Base-by-base conservation (phyloP, 441 rosid genomes). In the Corymbia citriodora region DNA sequence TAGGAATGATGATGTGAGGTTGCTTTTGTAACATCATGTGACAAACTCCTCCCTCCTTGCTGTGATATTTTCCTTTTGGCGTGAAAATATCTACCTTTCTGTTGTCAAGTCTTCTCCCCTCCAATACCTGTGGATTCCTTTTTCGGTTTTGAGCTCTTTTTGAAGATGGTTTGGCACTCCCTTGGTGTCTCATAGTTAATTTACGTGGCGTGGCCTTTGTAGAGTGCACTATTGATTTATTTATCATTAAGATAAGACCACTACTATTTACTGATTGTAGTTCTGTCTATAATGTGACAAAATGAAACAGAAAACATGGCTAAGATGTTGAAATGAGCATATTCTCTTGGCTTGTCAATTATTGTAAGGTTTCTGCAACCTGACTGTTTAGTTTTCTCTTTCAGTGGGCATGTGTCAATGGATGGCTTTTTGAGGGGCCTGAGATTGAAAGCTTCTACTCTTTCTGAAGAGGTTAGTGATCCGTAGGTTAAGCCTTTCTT, bases 371-470 rank as follows among this genome's bases (percentile, higher is more conserved):
- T 54, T 65, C 54, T 86, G 87, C 3, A 2, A 90, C 50, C 48
- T 18, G 55, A 61, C 29, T 10, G 10, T 45, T 81, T 52, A 88
- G 87, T 81, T 33, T 89, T 87, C 61, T 92, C 55, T 90, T 91
- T 93, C 97, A 98, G 99, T 90, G 99, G 99, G 68, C 93, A 93
- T 90, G 97, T 98, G 92, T 93, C 88, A 88, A 92, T 93, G 90
- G 90, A 85, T 89, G 95, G 95, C 90, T 97, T 98, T 92, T 91
- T 94, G 91, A 93, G 93, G 94, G 96, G 89, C 91, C 92, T 96
- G 87, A 94, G 92, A 91, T 94, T 98, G 91, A 94, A 93, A 93
- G 61, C 95, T 87, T 97, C 96, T 90, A 87, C 91, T 65, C 95
- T 97, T 55, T 94, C 97, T 87, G 94, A 94, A 91, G 94, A 94